A percentile compares a stretch with the other conserved stretches of the same genome.
These are phyloP conservation scores for Penicillium sp. DNA, from an alignment of 2,329 filamentous ascomycete species.

Conservation along the genomic window DNA sequence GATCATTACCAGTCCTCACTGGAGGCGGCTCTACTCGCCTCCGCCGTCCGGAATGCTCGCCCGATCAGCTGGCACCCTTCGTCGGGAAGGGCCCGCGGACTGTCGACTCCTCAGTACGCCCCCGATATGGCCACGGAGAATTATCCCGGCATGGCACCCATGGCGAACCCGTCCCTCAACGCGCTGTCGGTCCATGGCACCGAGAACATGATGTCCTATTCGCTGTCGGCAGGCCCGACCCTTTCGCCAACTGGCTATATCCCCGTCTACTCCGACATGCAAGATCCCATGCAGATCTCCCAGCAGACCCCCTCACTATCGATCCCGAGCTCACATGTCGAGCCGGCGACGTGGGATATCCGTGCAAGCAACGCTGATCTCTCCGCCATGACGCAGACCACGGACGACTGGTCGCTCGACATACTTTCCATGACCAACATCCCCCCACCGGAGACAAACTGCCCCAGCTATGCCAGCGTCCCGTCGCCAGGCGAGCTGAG, in stretches of 20 bases:
- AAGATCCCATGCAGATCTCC: slow-evolving; percentile 20
- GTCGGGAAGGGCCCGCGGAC: slow-evolving; percentile 42
- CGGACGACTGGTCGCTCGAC: slow-evolving; percentile 33
- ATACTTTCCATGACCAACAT: slow-evolving; percentile 36
- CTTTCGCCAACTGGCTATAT: slow-evolving; percentile 24
- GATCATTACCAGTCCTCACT: slow-evolving; percentile 44
- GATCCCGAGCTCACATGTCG: slow-evolving; percentile 27
- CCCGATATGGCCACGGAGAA: slow-evolving; percentile 21
- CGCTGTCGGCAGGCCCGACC: slow-evolving; percentile 19
- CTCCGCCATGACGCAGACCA: slow-evolving; percentile 23
- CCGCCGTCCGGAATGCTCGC: slow-evolving; percentile 46
- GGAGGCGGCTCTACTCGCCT: slow-evolving; percentile 43
- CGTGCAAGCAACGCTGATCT: slow-evolving; percentile 14
- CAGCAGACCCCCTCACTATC: slow-evolving; percentile 22
- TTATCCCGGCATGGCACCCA: slow-evolving; percentile 17
- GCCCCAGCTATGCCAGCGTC: slow-evolving; percentile 35
- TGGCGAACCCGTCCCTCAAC: slow-evolving; percentile 21
- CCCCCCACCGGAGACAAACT: slow-evolving; percentile 30
- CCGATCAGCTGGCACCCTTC: slow-evolving; percentile 76
- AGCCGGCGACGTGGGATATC: slow-evolving; percentile 29
- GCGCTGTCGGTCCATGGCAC: slow-evolving; percentile 17
- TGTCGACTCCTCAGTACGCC: slow-evolving; percentile 24
- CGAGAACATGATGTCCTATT: slow-evolving; percentile 25
- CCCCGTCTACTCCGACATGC: slow-evolving; percentile 19
- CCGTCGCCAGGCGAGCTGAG: slow-evolving; percentile 36